Evolutionary conservation across 306 rosid species (phyloP).

Genomic region (Urtica urens): DNA sequence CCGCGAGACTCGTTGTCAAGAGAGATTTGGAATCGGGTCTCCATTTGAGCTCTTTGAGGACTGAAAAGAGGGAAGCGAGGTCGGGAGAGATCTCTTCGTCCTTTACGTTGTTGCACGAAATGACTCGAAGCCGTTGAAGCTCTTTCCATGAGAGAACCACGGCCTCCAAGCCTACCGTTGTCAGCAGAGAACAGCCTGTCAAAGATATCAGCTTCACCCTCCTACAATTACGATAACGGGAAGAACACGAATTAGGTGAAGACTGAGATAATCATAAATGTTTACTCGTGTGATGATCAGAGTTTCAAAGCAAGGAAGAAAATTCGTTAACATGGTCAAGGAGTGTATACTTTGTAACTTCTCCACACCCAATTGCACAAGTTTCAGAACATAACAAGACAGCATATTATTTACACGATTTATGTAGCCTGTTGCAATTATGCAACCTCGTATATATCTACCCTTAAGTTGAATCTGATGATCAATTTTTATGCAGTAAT

Average conservation of each 20-base stretch:
- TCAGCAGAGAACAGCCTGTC: conserved; percentile 37
- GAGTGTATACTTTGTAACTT: too few relatives aligned
- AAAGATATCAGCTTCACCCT: conserved; percentile 28
- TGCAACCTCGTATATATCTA: too few relatives aligned
- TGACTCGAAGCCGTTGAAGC: conserved; percentile 36
- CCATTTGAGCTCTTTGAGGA: conserved; percentile 36
- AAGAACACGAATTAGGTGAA: not conserved
- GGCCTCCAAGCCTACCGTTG: conserved; percentile 30
- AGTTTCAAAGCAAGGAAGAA: not conserved
- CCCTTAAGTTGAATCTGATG: too few relatives aligned
- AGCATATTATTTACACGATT: too few relatives aligned
- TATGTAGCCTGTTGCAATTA: too few relatives aligned
- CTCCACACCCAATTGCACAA: too few relatives aligned
- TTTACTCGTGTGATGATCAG: not conserved
- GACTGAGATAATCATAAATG: not conserved
- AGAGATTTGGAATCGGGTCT: conserved; percentile 35
- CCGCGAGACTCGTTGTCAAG: conserved; percentile 22
- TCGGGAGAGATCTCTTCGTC: conserved; percentile 31
- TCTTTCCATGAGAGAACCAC: conserved; percentile 41
- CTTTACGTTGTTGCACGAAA: conserved; percentile 27
- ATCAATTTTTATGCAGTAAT: too few relatives aligned
- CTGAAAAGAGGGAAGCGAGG: conserved; percentile 29
- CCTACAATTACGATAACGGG: conserved; percentile 9
- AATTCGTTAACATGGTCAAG: not conserved
- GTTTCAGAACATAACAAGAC: too few relatives aligned